These are phyloP conservation scores for Cyclocybe cylindracea DNA, from an alignment of 768 basidiomycete genomes.

Conservation along the genomic window DNA sequence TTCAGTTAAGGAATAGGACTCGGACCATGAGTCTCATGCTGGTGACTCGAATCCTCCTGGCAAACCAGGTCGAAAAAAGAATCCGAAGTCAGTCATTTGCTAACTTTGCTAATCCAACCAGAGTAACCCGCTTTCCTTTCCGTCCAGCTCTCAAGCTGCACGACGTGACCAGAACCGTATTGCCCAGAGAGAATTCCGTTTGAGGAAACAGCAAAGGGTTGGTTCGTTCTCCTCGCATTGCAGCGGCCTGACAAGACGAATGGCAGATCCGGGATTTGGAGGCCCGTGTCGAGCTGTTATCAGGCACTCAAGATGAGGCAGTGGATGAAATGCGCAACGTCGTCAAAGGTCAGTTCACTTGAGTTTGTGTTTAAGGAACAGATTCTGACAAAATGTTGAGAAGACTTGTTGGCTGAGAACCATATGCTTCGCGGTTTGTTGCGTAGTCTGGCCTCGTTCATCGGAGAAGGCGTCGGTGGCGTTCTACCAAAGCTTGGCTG, in stretches of 20 bases:
- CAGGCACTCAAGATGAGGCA: constrained; percentile 89
- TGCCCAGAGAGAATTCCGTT: constrained; percentile 90
- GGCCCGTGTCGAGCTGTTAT: constrained; percentile 92
- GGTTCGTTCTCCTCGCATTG: constrained; percentile 15
- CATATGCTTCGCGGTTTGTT: constrained; percentile 79
- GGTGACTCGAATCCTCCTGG: constrained; percentile 45
- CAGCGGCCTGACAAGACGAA: constrained; percentile 4
- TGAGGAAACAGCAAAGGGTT: constrained; percentile 88
- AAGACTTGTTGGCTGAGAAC: constrained; percentile 90
- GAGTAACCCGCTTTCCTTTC: constrained; percentile 13
- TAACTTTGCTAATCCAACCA: constrained; percentile 4
- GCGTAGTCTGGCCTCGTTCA: constrained; percentile 73
- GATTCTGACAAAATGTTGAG: constrained; percentile 2
- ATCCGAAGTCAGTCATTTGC: constrained; percentile 67
- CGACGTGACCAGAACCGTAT: constrained; percentile 89
- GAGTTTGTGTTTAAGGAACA: not conserved
- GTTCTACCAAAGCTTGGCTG: constrained; percentile 79
- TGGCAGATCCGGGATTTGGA: constrained; percentile 90
- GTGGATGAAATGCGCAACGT: constrained; percentile 81
- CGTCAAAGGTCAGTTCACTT: constrained; percentile 56
- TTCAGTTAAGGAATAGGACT: constrained; percentile 44
- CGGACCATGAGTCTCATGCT: constrained; percentile 62
- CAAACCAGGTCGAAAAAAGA: constrained; percentile 86
- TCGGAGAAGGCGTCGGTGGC: constrained; percentile 86
- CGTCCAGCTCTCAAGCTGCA: constrained; percentile 79